phyloP scores from a whole-genome alignment of 2,329 filamentous ascomycete genomes.

The Furcasterigmium furcatum region DNA sequence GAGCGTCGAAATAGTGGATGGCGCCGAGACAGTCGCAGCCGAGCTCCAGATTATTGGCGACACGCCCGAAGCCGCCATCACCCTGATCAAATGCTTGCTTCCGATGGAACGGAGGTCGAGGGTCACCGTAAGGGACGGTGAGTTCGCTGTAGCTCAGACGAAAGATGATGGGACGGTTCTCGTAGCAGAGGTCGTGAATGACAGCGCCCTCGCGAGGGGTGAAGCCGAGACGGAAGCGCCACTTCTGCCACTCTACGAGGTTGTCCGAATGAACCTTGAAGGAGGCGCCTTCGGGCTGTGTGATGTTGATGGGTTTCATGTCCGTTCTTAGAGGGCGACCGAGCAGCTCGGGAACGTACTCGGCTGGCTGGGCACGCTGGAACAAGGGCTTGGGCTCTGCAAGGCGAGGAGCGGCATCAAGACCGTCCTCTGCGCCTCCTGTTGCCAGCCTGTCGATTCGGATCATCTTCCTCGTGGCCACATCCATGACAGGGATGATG shows the following conservation, averaged over 20 bases:
- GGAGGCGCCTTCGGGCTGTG: slow-evolving; percentile 61
- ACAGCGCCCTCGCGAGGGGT: slow-evolving; percentile 58
- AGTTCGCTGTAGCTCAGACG: slow-evolving; percentile 57
- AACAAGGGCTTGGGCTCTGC: no score
- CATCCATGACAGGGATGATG: slow-evolving; percentile 59
- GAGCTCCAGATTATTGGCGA: slow-evolving; percentile 62
- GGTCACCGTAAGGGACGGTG: slow-evolving; percentile 60
- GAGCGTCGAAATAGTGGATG: slow-evolving; percentile 48
- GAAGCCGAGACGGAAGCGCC: slow-evolving; percentile 58
- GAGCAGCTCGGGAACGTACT: slow-evolving; percentile 48
- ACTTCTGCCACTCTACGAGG: slow-evolving; percentile 24
- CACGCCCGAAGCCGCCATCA: slow-evolving; percentile 62
- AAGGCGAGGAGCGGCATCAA: neutral
- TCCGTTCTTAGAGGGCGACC: slow-evolving; percentile 27
- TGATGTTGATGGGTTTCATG: slow-evolving; percentile 57
- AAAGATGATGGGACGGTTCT: slow-evolving; percentile 54
- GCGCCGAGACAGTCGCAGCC: slow-evolving; percentile 68
- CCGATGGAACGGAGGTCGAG: slow-evolving; percentile 57
- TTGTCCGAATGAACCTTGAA: slow-evolving; percentile 30
- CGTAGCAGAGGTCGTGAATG: slow-evolving; percentile 56
- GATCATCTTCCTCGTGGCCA: slow-evolving; percentile 58
- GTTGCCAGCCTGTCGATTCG: slow-evolving; percentile 68
- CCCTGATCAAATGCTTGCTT: slow-evolving; percentile 71
- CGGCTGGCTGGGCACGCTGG: slow-evolving; percentile 18
- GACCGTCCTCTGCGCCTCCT: slow-evolving; percentile 35